Base-by-base conservation (phyloP, 306 rosid species). In the Castanea mollissima region DNA sequence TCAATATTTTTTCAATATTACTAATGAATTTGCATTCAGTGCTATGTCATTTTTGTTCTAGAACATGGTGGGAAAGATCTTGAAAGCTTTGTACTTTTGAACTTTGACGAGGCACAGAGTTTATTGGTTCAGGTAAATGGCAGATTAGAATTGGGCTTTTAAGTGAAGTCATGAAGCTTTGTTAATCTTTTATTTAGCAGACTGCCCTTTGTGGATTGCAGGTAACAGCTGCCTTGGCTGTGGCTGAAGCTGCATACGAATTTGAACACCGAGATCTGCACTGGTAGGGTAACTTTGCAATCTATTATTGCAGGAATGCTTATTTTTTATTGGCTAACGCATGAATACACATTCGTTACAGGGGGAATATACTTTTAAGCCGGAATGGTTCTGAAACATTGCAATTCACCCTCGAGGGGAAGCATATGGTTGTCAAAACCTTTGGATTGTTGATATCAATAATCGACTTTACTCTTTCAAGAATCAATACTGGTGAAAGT, bases 191-290 rank as follows among this genome's bases (percentile, higher is more conserved):
- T 62, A 20, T 23, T 19, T 56, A 32, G 71, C 38, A 70, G 51
- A 73, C 54, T 76, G 15, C 79, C 63, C 32, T 69, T 71, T 83
- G 20, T 55, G 29, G 27, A 80, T 78, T 86, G 44, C 89, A 95
- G 97, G 99, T 90, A 79, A 83, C 94, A 18, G 89, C 93, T 54
- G 94, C 89, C 72, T 89, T 93, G 75, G 98, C 99, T 54, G 98
- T 93, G 85, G 98, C 97, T 21, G 99, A 95, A 86, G 97, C 96
- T 83, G 97, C 93, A 2, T 91, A 81, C 77, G 97, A 95, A 83
- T 95, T 95, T 78, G 98, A 95, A 88, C 99, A 93, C 83, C 94
- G 98, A 25, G 99, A 95, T 89, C 97, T 93, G 81, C 99, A 95
- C 82, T 93, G 99, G 99, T 95, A 72, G 71, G 60, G 79, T 74